These are phyloP conservation scores for Linderniella brevidens DNA, from an alignment of 257 asterid species.

Conservation along the genomic window DNA sequence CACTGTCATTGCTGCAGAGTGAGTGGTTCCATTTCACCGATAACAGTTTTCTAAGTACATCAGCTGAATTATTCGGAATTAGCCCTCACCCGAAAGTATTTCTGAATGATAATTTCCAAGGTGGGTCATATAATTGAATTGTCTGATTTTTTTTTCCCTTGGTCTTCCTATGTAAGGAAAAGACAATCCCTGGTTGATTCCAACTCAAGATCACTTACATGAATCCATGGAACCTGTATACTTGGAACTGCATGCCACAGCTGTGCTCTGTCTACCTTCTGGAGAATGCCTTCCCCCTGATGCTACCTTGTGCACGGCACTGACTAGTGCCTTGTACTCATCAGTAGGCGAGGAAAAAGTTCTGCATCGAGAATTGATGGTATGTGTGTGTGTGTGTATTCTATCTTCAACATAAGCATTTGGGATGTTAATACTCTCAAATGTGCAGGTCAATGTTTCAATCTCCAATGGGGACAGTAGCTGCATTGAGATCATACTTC, in stretches of 20 bases:
- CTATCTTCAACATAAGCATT: not conserved
- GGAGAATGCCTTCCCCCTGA: slow-evolving; percentile 85
- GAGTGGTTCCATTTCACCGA: slow-evolving; percentile 20
- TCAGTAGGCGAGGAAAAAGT: slow-evolving; percentile 73
- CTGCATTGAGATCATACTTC: slow-evolving; percentile 69
- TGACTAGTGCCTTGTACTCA: slow-evolving; percentile 76
- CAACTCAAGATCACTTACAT: slow-evolving; percentile 53
- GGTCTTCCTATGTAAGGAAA: slow-evolving; percentile 27
- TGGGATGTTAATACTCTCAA: slow-evolving; percentile 1
- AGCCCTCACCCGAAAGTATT: too few species aligned
- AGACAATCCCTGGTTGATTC: slow-evolving; percentile 67
- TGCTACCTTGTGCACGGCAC: slow-evolving; percentile 67
- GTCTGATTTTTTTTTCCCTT: slow-evolving; percentile 1
- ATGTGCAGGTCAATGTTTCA: slow-evolving; percentile 50
- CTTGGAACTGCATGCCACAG: slow-evolving; percentile 86
- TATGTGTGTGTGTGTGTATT: slow-evolving; percentile 10
- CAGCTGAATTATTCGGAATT: not conserved
- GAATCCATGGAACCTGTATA: slow-evolving; percentile 46
- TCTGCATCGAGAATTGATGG: slow-evolving; percentile 67
- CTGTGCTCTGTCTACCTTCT: slow-evolving; percentile 60
- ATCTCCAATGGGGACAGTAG: slow-evolving; percentile 38
- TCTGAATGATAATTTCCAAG: too few species aligned
- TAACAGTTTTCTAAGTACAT: slow-evolving; percentile 4
- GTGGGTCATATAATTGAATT: slow-evolving; percentile 7
- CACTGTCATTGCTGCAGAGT: slow-evolving; percentile 51